Evolutionary conservation across 2,329 filamentous ascomycete genomes (phyloP).

Genomic region (Epichloe uncinata): DNA sequence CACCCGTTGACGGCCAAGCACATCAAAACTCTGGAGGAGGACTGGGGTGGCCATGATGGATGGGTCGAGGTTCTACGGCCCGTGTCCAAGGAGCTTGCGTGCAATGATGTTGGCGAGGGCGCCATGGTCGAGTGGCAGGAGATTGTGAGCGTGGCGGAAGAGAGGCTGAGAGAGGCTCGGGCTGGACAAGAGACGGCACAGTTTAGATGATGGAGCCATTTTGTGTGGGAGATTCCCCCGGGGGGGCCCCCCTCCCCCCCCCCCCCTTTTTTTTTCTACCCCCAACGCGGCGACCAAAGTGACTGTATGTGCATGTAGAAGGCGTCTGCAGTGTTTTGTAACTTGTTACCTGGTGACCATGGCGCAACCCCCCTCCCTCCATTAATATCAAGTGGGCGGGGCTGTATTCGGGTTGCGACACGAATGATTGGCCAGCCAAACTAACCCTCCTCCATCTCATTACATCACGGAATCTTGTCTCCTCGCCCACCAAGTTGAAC

Average conservation of each 20-base stretch:
- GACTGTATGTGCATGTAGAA: too few species aligned
- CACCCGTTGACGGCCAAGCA: constrained; percentile 72
- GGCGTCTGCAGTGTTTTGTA: too few species aligned
- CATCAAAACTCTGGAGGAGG: constrained; percentile 52
- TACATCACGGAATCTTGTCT: neutral
- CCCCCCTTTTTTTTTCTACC: too few species aligned
- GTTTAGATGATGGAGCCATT: neutral
- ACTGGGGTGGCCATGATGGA: constrained; percentile 49
- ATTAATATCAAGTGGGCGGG: too few species aligned
- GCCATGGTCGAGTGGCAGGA: constrained; percentile 73
- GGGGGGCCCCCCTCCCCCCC: too few species aligned
- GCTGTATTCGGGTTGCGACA: neutral
- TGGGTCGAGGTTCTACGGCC: constrained; percentile 58
- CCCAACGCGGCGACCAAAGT: too few species aligned
- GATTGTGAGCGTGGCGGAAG: constrained; percentile 54
- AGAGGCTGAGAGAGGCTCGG: constrained; percentile 38
- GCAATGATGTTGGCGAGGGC: constrained; percentile 70
- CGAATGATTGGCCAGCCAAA: neutral
- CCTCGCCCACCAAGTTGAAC: too few species aligned
- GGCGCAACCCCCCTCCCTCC: too few species aligned
- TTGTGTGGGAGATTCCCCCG: neutral
- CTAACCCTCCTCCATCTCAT: neutral
- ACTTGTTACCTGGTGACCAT: too few species aligned
- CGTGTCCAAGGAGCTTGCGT: constrained; percentile 62
- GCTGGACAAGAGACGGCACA: constrained; percentile 2